Percentiles rank a stretch among this genome's conserved stretches.
phyloP scores from a whole-genome alignment of 768 basidiomycete species.

The Tulasnella sp. region DNA sequence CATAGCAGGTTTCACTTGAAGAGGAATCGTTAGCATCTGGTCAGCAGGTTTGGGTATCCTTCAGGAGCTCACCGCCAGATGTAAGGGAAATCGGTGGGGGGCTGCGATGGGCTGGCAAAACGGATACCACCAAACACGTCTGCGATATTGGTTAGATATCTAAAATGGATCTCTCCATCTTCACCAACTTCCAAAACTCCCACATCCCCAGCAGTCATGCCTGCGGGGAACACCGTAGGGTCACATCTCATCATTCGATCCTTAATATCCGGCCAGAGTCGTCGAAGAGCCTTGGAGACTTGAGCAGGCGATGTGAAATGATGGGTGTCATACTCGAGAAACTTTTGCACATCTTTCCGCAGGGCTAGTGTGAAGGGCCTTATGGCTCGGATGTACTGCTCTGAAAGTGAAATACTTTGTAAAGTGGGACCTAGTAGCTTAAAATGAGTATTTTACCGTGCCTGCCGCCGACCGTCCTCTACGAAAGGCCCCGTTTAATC shows the following conservation, averaged over 20 bases:
- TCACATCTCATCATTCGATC: no score
- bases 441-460: no score
- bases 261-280: background rate
- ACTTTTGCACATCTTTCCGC: background rate
- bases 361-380: background rate
- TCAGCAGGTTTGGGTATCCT: background rate
- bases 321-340: background rate
- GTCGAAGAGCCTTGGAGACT: background rate
- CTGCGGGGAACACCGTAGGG: no score
- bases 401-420: background rate
- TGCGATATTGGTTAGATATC: background rate
- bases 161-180: background rate
- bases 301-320: background rate
- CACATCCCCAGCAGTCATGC: background rate
- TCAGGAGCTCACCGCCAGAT: background rate
- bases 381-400: background rate
- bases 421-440: no score
- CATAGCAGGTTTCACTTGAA: background rate
- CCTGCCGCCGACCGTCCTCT: background rate
- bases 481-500: background rate
- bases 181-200: background rate
- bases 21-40: background rate
- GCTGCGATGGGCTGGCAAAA: background rate
- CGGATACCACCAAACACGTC: background rate
- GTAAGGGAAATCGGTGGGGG: background rate